These are phyloP conservation scores for Urtica urens DNA, from an alignment of 306 rosid genomes.

Conservation along the genomic window DNA sequence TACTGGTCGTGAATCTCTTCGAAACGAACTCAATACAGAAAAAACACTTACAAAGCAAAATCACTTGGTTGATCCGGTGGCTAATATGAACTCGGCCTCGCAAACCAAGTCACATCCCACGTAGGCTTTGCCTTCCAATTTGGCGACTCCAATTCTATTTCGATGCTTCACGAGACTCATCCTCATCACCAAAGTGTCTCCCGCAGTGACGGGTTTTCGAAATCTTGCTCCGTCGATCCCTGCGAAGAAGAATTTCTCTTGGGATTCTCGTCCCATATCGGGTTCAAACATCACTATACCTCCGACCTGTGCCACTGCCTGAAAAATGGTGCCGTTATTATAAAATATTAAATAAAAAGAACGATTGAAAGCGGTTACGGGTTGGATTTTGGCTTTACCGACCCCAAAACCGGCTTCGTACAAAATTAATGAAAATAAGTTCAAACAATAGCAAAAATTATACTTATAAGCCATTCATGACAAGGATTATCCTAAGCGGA, in stretches of 20 bases:
- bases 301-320: slow-evolving; percentile 98
- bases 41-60: no score
- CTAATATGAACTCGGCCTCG: slow-evolving; percentile 28
- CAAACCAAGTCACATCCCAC: slow-evolving; percentile 92
- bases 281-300: slow-evolving; percentile 88
- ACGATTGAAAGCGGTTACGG: no score
- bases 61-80: no score
- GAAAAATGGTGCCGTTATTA: slow-evolving; percentile 17
- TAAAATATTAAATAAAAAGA: no score
- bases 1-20: no score
- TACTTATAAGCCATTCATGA: no score
- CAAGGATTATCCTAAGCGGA: no score
- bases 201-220: slow-evolving; percentile 83
- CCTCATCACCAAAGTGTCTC: slow-evolving; percentile 87
- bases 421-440: no score
- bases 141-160: slow-evolving; percentile 80
- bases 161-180: slow-evolving; percentile 78
- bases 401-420: no score
- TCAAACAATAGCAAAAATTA: no score
- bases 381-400: no score
- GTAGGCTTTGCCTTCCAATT: slow-evolving; percentile 91
- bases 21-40: no score
- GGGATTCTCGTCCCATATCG: slow-evolving; percentile 84
- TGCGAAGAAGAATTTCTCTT: slow-evolving; percentile 73
- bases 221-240: slow-evolving; percentile 91